Percentiles rank a stretch among this genome's conserved stretches.
Evolutionary conservation across 108 stramenopile genomes (phyloP).

Genomic region (Epithemia pelagica): DNA sequence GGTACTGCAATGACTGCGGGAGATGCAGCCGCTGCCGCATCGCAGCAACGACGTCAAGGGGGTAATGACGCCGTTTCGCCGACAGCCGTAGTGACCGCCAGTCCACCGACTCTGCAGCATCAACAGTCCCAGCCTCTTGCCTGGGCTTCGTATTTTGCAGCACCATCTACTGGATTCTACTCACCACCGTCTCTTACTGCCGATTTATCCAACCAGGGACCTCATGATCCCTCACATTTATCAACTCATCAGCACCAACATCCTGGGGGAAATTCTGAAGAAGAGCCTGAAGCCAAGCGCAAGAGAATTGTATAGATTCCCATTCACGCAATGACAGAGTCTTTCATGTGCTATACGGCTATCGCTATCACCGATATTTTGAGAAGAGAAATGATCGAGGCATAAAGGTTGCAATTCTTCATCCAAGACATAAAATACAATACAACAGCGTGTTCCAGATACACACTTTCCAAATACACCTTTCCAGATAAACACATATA

Average conservation of each 20-base stretch:
- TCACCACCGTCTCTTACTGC: neutral
- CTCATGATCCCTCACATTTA: neutral
- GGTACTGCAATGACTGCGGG: slow-evolving; percentile 25
- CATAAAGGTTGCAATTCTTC: neutral
- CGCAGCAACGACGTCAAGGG: slow-evolving; percentile 12
- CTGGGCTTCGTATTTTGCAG: neutral
- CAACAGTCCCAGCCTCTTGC: neutral
- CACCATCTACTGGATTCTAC: slow-evolving; percentile 7
- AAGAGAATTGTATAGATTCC: neutral
- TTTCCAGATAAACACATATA: neutral
- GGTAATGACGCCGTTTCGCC: slow-evolving; percentile 9
- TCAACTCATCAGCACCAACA: neutral
- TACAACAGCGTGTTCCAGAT: slow-evolving; percentile 1
- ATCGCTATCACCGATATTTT: neutral
- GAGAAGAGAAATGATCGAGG: neutral
- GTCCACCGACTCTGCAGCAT: slow-evolving; percentile 1
- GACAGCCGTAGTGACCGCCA: slow-evolving; percentile 9
- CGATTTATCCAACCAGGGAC: neutral
- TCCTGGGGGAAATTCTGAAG: neutral
- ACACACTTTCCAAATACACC: neutral
- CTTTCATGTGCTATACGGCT: neutral
- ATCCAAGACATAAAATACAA: neutral
- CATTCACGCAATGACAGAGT: neutral
- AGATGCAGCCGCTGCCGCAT: slow-evolving; percentile 30
- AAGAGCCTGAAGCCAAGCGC: neutral